Evolutionary conservation across 371 early-diverging fungal genomes (phyloP), one percentile per base, ranked within the genome.

Genomic region (Encephalitozoon hellem): DNA sequence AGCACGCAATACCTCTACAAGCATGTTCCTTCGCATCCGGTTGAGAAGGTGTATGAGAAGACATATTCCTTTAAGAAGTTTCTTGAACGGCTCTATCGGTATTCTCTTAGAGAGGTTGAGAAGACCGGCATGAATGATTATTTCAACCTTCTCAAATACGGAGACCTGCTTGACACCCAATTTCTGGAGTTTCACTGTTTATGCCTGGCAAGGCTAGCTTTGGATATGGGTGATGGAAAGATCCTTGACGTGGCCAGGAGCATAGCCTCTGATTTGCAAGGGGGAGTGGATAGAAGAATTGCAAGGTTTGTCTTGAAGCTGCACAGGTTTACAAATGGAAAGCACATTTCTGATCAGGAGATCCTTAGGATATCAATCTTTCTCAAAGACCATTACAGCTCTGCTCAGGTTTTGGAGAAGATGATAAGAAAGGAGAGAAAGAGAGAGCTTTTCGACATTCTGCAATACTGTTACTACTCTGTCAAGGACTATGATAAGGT

Each of bases 401-500:
- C 38, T 2, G 69, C 76, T 38, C 65, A 67, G 21, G 26, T 67
- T 25, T 8, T 79, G 28, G 80, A 79, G 43, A 45, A 53, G 12
- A 41, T 52, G 34, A 42, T 69, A 28, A 63, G 59, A 30, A 54
- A 53, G 4, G 41, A 55, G 1, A 55, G 55, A 11, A 32, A 34
- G 9, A 65, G 66, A 15, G 32, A 25, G 1, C n/a, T 53, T n/a
- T 66, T 30, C 21, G 65, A 72, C 43, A 0, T 42, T 8, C 43
- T 79, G 8, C 75, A 75, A 39, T 21, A 69, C 6, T 18, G 43
- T 12, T 75, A 67, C 28, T 75, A 71, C 28, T 55, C 18, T 12
- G 53, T 79, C 30, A 51, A 51, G 18, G 80, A 79, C 64, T 52
- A 34, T 67, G 66, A 42, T 3, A 34, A 72, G 21, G 68, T 76